A percentile compares a stretch with the other conserved stretches of the same genome.
Conservation (phyloP, 345 rosid species). For the Excoecaria cochinchinensis region DNA sequence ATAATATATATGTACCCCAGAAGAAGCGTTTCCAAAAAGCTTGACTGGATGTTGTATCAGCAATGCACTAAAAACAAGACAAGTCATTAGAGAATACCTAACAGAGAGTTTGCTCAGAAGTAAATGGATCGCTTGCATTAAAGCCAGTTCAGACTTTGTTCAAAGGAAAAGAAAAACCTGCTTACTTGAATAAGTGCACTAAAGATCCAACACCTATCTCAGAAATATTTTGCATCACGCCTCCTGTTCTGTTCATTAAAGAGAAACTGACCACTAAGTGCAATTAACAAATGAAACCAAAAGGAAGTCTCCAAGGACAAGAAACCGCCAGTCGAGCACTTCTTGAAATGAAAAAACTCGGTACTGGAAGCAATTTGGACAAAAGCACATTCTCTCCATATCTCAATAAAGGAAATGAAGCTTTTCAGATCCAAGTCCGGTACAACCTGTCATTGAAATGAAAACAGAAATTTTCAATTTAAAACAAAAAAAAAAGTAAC, state of each 20-base stretch:
- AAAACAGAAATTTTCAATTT: neutral
- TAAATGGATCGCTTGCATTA: constrained; percentile 18
- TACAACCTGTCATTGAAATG: constrained; percentile 42
- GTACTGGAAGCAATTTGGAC: constrained; percentile 61
- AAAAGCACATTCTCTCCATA: constrained; percentile 64
- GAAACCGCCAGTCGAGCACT: constrained; percentile 89
- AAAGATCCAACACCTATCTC: constrained; percentile 55
- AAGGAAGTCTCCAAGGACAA: constrained; percentile 61
- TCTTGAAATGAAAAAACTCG: constrained; percentile 69
- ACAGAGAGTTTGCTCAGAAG: neutral
- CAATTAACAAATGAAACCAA: constrained; percentile 83
- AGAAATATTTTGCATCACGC: constrained; percentile 59
- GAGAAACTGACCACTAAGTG: constrained; percentile 57
- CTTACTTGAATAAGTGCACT: constrained; percentile 46
- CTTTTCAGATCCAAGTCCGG: constrained; percentile 47
- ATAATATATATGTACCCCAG: constrained; percentile 18
- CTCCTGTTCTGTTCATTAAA: constrained; percentile 43
- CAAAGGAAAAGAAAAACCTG: neutral
- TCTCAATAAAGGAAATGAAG: constrained; percentile 41
- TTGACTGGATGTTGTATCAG: constrained; percentile 35
- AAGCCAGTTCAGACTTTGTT: neutral
- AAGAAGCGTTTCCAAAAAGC: constrained; percentile 28
- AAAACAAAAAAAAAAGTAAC: neutral
- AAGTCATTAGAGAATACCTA: constrained; percentile 14
- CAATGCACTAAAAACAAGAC: constrained; percentile 34